phyloP scores from a whole-genome alignment of 768 basidiomycete species.

The Lactarius deliciosus region DNA sequence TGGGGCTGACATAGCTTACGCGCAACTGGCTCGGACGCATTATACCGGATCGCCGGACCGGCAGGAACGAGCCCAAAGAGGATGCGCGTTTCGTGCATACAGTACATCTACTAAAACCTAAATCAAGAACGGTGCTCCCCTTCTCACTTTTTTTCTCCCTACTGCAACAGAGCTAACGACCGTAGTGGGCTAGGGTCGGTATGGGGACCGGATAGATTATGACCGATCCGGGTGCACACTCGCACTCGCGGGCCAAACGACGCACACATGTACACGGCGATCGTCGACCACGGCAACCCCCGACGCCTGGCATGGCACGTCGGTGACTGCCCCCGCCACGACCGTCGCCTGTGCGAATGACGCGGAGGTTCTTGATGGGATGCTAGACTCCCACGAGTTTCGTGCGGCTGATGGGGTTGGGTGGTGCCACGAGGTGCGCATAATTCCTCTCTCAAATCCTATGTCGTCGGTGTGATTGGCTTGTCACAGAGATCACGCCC shows the following conservation, averaged over 20 bases:
- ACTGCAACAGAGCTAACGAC: no score
- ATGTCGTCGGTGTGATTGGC: no score
- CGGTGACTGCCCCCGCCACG: constrained; percentile 52
- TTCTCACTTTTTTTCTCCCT: no score
- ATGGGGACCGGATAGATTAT: constrained; percentile 56
- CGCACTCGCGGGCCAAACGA: constrained; percentile 11
- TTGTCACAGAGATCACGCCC: constrained; percentile 56
- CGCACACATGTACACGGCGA: constrained; percentile 51
- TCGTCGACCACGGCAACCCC: constrained; percentile 87
- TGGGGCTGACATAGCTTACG: constrained; percentile 92
- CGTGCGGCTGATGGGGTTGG: constrained; percentile 76
- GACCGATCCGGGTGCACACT: constrained; percentile 84
- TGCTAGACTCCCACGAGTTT: constrained; percentile 78
- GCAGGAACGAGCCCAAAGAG: constrained; percentile 53
- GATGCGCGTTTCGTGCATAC: constrained; percentile 74
- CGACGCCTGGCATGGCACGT: constrained; percentile 65
- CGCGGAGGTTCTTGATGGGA: constrained; percentile 40
- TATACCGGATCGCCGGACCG: constrained; percentile 69
- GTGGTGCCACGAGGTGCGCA: constrained; percentile 74
- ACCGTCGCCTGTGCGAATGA: constrained; percentile 54
- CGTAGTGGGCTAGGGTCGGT: constrained; percentile 41
- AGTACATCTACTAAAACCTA: constrained; percentile 46
- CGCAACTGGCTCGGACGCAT: constrained; percentile 76
- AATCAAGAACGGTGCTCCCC: constrained; percentile 56
- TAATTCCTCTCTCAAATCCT: constrained; percentile 20